Percentiles rank a stretch among this genome's conserved stretches.
phyloP scores from a whole-genome alignment of 345 rosid genomes.

The Lumnitzera racemosa region DNA sequence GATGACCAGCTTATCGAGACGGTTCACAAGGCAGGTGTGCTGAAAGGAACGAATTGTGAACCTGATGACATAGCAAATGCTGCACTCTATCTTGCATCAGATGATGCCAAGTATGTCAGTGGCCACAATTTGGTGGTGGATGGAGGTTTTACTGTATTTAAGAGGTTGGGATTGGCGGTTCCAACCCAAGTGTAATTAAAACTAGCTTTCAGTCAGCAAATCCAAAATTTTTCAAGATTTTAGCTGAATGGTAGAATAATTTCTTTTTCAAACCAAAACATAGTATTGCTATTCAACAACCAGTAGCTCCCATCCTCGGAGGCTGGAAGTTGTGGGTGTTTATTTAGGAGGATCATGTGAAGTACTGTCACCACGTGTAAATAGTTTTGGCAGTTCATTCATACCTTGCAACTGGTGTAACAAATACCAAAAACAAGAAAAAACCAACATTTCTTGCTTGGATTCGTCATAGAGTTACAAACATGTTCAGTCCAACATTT shows the following conservation, averaged over 20 bases:
- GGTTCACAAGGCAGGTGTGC: constrained; percentile 32
- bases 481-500: no score
- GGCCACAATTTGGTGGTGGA: constrained; percentile 89
- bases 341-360: no score
- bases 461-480: no score
- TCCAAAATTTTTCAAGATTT: not conserved
- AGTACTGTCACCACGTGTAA: no score
- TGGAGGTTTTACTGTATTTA: constrained; percentile 78
- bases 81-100: constrained; percentile 70
- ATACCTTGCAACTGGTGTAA: no score
- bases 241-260: not conserved
- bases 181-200: constrained; percentile 29
- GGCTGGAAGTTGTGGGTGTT: no score
- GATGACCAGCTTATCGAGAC: constrained; percentile 25
- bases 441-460: no score
- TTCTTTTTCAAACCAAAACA: not conserved
- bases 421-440: no score
- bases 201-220: not conserved
- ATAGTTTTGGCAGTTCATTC: no score
- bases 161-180: constrained; percentile 39
- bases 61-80: constrained; percentile 76
- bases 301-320: no score
- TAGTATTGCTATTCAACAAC: no score
- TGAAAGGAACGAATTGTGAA: constrained; percentile 56
- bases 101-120: constrained; percentile 72